Conservation (phyloP, 1,139 yeast genomes). For the Spencermartinsiella ligniputridi region DNA sequence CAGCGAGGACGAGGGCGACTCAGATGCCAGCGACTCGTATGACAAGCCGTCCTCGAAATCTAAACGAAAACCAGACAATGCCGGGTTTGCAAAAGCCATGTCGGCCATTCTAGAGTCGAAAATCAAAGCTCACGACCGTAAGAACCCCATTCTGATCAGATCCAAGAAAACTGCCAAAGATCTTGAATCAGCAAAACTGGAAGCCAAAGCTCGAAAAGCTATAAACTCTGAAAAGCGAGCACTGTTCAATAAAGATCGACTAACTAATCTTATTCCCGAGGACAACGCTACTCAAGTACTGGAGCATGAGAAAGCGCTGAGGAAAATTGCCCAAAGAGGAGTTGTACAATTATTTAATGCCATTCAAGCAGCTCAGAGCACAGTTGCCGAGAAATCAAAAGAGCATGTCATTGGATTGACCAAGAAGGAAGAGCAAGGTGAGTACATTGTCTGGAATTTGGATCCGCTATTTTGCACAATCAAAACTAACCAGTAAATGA, state of each 20-base stretch:
- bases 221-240: slow-evolving; percentile 68
- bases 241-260: slow-evolving; percentile 62
- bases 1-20: slow-evolving; percentile 24
- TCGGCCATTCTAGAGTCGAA: slow-evolving; percentile 79
- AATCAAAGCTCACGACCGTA: slow-evolving; percentile 81
- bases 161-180: slow-evolving; percentile 63
- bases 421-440: slow-evolving; percentile 46
- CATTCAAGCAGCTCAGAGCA: slow-evolving; percentile 72
- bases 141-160: slow-evolving; percentile 81
- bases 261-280: slow-evolving; percentile 60
- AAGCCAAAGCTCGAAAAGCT: slow-evolving; percentile 73
- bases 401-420: slow-evolving; percentile 28
- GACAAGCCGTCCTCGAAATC: slow-evolving; percentile 16
- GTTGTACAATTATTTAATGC: slow-evolving; percentile 91
- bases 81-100: slow-evolving; percentile 75
- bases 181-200: slow-evolving; percentile 75
- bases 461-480: no score
- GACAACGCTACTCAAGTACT: slow-evolving; percentile 46
- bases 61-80: slow-evolving; percentile 51
- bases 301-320: slow-evolving; percentile 66
- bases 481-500: slow-evolving; percentile 47
- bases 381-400: slow-evolving; percentile 37
- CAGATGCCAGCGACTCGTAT: slow-evolving; percentile 12
- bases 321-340: slow-evolving; percentile 89
- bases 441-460: no score